These are phyloP conservation scores for Melastoma candidum DNA, from an alignment of 441 rosid species.

Conservation along the genomic window DNA sequence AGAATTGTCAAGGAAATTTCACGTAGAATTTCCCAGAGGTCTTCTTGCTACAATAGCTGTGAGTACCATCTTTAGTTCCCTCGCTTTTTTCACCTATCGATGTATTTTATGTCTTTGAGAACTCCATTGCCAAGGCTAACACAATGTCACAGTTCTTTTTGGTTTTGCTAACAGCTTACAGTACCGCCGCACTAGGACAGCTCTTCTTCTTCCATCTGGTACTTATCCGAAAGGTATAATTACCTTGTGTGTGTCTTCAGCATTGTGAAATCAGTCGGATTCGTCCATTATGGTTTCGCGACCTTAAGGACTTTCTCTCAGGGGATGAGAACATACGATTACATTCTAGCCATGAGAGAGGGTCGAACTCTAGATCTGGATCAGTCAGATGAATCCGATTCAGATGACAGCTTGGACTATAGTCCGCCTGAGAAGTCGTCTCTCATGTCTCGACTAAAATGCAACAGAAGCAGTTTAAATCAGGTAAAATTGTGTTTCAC, in stretches of 20 bases:
- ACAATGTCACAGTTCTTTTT: conserved; percentile 47
- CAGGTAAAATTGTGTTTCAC: conserved; percentile 35
- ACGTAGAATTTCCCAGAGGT: conserved; percentile 58
- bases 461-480: conserved; percentile 37
- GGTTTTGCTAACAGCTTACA: conserved; percentile 67
- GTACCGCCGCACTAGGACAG: conserved; percentile 95
- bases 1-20: conserved; percentile 50
- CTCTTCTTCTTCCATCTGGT: conserved; percentile 91
- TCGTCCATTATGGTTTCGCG: neutral
- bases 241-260: neutral
- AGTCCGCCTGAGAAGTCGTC: conserved; percentile 68
- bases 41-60: conserved; percentile 56
- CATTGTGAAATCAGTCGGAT: neutral
- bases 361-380: conserved; percentile 51
- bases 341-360: conserved; percentile 92
- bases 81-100: too few relatives aligned
- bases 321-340: conserved; percentile 98
- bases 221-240: conserved; percentile 76
- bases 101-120: too few relatives aligned
- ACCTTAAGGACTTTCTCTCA: conserved; percentile 15
- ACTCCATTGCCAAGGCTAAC: conserved; percentile 5
- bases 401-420: conserved; percentile 68
- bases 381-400: conserved; percentile 72
- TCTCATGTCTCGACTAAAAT: conserved; percentile 50
- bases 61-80: neutral